Base-by-base conservation (phyloP, 129 eudicot species). In the Pulicaria dysenterica region DNA sequence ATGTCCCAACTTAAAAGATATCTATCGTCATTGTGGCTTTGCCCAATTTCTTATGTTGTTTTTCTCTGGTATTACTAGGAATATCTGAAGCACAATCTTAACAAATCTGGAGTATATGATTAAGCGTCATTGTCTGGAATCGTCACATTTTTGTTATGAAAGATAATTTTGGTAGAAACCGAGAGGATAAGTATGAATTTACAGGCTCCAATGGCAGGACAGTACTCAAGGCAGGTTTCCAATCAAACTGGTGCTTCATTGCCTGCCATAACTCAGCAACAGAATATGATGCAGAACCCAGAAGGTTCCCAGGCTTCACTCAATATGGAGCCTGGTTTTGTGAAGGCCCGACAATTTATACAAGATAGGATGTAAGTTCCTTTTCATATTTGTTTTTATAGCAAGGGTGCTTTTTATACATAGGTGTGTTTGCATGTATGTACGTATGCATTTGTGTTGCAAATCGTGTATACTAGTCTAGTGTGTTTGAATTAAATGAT, bases 121-220 rank as follows among this genome's bases (percentile, higher is more conserved):
- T 17, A 47, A 10, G 46, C 67, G 24, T 64, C 70, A 16, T 51
- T 43, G 51, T 73, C 69, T 73, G 76, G 61, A 69, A 19, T 60
- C 67, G 45, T 56, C 38, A 42, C 65, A 69, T 69, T 24, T 24
- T 36, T 78, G 79, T 54, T 59, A 69, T 81, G 72, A 76, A 69
- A 76, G 47, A 46, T 40, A 58, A 43, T 39, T 62, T 81, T 19
- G 62, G 46, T 61, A 59, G 73, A 58, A 82, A 61, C 34, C 66
- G 63, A 69, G 72, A 34, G 56, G 72, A 44, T 76, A 79, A 80
- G 88, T 68, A 91, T 92, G 98, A 92, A 87, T 89, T 59, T 88
- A 58, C 97, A 77, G 71, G 73, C 88, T 39, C 92, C 79, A 58
- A 85, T 82, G 74, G 67, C 92, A n/a, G 92, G 91, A 47, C 95